These are phyloP conservation scores for Ilex asprella DNA, from an alignment of 257 asterid species.

Conservation along the genomic window DNA sequence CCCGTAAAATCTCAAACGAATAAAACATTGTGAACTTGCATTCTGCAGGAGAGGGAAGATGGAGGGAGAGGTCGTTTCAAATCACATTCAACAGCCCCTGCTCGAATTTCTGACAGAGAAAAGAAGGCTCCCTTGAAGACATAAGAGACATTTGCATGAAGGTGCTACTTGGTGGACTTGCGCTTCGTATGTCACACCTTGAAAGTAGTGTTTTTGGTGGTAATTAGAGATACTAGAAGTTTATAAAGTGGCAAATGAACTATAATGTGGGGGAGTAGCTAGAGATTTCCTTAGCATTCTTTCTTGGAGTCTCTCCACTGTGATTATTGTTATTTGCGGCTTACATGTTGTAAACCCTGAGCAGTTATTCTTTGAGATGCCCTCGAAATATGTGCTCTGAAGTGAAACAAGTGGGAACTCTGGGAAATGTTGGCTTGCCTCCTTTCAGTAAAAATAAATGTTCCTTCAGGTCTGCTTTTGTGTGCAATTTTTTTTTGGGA, in stretches of 20 bases:
- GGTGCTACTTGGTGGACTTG: too few relatives aligned
- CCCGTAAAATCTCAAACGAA: not conserved
- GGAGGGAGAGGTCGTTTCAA: conserved; percentile 90
- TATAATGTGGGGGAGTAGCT: conserved; percentile 5
- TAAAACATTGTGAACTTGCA: not conserved
- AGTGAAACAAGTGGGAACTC: too few relatives aligned
- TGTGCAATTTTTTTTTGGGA: too few relatives aligned
- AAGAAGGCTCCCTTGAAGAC: conserved; percentile 95
- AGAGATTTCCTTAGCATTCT: not conserved
- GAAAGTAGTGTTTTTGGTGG: too few relatives aligned
- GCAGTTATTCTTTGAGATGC: too few relatives aligned
- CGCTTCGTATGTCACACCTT: too few relatives aligned
- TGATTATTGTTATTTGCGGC: too few relatives aligned
- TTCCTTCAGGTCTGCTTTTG: too few relatives aligned
- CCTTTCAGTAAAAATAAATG: too few relatives aligned
- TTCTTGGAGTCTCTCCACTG: not conserved
- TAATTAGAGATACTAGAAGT: not conserved
- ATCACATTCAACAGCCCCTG: conserved; percentile 79
- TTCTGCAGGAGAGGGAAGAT: conserved; percentile 67
- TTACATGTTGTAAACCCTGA: too few relatives aligned
- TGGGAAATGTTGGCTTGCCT: too few relatives aligned
- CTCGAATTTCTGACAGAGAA: conserved; percentile 84
- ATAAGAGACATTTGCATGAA: not conserved
- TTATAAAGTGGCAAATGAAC: not conserved
- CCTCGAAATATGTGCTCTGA: too few relatives aligned